A percentile compares a stretch with the other conserved stretches of the same genome.
Evolutionary conservation across 225 moss, liverwort and hornwort genomes (phyloP).

Genomic region (Sphagnum tenellum): DNA sequence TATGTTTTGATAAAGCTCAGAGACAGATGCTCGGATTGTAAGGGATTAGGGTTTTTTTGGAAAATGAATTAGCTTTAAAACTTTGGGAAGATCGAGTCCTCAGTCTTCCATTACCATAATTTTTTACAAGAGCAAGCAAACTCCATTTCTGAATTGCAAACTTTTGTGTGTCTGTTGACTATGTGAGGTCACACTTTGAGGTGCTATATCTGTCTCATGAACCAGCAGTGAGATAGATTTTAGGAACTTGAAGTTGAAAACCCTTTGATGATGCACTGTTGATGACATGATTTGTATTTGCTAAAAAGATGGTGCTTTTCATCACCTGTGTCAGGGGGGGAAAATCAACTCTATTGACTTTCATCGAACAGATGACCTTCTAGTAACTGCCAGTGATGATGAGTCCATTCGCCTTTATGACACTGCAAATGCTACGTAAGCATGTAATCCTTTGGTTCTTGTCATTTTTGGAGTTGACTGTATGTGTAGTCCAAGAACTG

Average conservation of each 20-base stretch:
- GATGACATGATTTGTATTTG: not conserved
- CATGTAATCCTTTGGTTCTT: conserved; percentile 1
- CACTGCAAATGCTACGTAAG: conserved; percentile 80
- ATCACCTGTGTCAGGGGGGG: conserved; percentile 39
- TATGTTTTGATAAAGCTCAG: too few species aligned
- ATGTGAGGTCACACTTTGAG: not conserved
- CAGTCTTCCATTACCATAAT: too few species aligned
- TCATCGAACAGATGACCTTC: conserved; percentile 94
- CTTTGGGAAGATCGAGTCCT: too few species aligned
- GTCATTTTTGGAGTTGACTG: not conserved
- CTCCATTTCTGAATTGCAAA: not conserved
- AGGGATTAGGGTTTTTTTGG: not conserved
- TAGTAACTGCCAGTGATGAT: conserved; percentile 95
- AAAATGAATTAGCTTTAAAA: not conserved
- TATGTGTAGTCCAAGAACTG: too few species aligned
- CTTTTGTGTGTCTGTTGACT: not conserved
- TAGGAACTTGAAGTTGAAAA: not conserved
- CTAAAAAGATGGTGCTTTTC: conserved; percentile 1
- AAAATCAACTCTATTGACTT: conserved; percentile 95
- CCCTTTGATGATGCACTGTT: not conserved
- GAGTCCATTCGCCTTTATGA: conserved; percentile 97
- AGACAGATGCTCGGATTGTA: too few species aligned
- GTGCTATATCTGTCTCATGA: not conserved
- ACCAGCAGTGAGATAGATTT: not conserved
- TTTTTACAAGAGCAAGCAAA: too few species aligned